These are phyloP conservation scores for Tuber brumale DNA, from an alignment of 495 filamentous ascomycete species.

Conservation along the genomic window DNA sequence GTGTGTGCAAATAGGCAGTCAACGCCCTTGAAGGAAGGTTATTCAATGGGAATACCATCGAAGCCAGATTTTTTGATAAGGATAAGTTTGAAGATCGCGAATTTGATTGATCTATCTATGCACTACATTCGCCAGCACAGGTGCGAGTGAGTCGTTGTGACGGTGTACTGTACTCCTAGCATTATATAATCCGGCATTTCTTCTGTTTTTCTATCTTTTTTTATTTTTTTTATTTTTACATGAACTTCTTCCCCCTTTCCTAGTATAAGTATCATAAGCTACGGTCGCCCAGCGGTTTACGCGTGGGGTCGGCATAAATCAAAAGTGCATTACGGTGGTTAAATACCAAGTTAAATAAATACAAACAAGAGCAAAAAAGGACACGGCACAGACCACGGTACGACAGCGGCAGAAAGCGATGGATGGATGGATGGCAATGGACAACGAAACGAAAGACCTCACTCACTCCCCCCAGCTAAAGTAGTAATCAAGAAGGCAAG, in stretches of 20 bases:
- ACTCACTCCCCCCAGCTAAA: neutral
- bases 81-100: conserved; percentile 72
- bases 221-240: neutral
- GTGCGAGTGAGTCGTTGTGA: neutral
- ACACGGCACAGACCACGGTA: neutral
- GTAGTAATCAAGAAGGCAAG: neutral
- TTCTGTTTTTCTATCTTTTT: neutral
- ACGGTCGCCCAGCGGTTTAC: neutral
- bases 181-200: neutral
- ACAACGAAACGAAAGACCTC: neutral
- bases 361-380: neutral
- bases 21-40: conserved; percentile 75
- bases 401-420: neutral
- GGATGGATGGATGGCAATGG: neutral
- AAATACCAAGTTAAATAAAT: neutral
- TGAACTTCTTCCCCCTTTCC: neutral
- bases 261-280: neutral
- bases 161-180: neutral
- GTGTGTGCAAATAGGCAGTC: conserved; percentile 56
- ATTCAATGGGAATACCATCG: conserved; percentile 79
- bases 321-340: neutral
- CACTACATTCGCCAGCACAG: neutral
- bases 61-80: conserved; percentile 67
- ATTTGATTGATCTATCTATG: conserved; percentile 49
- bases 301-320: neutral